Percentiles rank a stretch among this genome's conserved stretches.
Conservation (phyloP, 345 rosid genomes). For the Physaria fendleri region DNA sequence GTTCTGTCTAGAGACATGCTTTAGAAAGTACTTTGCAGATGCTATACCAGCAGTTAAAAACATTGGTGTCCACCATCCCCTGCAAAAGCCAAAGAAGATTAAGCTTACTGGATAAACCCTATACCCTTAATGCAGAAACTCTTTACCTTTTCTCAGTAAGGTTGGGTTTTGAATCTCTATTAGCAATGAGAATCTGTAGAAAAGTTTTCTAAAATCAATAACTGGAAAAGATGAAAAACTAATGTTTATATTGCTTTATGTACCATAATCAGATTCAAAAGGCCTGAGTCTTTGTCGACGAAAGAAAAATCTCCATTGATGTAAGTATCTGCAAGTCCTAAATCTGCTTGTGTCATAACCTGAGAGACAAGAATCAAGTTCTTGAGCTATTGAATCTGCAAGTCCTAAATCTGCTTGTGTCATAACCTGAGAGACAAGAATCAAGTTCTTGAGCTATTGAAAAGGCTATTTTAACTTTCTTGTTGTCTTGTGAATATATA, state of each 20-base stretch:
- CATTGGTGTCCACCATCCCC: conserved; percentile 96
- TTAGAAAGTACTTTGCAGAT: conserved; percentile 59
- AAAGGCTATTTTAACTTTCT: background rate
- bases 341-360: conserved; percentile 80
- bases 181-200: conserved; percentile 58
- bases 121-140: background rate
- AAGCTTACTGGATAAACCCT: background rate
- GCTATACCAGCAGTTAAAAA: conserved; percentile 56
- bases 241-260: background rate
- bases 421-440: conserved; percentile 36
- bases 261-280: conserved; percentile 58
- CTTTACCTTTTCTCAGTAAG: conserved; percentile 52
- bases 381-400: conserved; percentile 34
- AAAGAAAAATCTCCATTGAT: conserved; percentile 71
- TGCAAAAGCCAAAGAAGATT: background rate
- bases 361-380: conserved; percentile 10
- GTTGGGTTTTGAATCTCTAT: conserved; percentile 43
- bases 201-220: background rate
- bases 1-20: conserved; percentile 59
- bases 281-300: conserved; percentile 63
- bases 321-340: conserved; percentile 81
- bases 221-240: background rate
- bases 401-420: conserved; percentile 85
- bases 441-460: background rate
- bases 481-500: background rate